phyloP scores from a whole-genome alignment of 345 rosid species.

The Nasturtium officinale region DNA sequence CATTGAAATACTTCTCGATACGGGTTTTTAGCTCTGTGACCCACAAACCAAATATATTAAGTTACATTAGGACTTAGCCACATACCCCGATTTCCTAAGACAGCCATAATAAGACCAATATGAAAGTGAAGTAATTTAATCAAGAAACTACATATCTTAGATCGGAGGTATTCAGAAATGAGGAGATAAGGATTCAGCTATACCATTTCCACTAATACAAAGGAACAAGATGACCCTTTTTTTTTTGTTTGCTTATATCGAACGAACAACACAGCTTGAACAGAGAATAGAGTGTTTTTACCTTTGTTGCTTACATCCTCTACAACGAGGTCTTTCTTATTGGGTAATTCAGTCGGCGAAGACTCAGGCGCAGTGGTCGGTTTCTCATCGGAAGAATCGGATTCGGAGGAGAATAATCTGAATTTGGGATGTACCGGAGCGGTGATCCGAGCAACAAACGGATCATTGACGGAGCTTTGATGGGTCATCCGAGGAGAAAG shows the following conservation, averaged over 20 bases:
- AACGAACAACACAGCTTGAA: background rate
- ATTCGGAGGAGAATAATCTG: slow-evolving; percentile 51
- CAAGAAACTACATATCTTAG: background rate
- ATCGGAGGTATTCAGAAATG: background rate
- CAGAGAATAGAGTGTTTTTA: slow-evolving; percentile 11
- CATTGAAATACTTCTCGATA: slow-evolving; percentile 68
- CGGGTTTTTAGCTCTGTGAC: slow-evolving; percentile 62
- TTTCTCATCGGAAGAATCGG: slow-evolving; percentile 38
- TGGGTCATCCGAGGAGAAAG: slow-evolving; percentile 27
- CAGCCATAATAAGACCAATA: background rate
- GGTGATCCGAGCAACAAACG: slow-evolving; percentile 21
- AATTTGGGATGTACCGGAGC: slow-evolving; percentile 14
- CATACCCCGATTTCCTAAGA: background rate
- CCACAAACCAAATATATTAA: slow-evolving; percentile 21
- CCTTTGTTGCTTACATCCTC: slow-evolving; percentile 50
- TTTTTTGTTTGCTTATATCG: background rate
- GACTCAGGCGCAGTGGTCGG: slow-evolving; percentile 24
- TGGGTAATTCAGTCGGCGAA: background rate
- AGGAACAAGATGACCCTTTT: background rate
- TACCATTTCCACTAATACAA: slow-evolving; percentile 3
- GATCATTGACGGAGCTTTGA: background rate
- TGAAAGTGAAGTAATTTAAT: background rate
- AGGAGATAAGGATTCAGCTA: background rate
- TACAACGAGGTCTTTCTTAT: slow-evolving; percentile 26
- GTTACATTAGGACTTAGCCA: background rate